Conservation (phyloP, 75 land plant genomes). For the Pinus taeda region DNA sequence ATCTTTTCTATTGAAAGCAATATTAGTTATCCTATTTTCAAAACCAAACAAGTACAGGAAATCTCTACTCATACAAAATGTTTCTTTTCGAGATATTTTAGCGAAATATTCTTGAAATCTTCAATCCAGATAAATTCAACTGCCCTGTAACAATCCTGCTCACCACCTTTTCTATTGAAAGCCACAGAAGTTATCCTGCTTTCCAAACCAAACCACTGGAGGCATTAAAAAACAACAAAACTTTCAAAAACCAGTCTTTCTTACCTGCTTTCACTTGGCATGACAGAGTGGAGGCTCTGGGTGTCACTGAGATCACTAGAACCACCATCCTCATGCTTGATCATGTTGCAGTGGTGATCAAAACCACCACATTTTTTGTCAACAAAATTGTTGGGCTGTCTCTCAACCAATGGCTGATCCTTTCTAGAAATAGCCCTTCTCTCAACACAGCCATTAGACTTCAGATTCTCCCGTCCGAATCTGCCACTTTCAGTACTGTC, state of each 20-base stretch:
- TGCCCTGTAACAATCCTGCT: too few species aligned
- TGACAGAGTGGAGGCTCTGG: not conserved
- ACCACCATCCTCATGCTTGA: not conserved
- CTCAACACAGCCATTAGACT: not conserved
- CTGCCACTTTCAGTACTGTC: not conserved
- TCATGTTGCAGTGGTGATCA: not conserved
- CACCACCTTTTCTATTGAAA: too few species aligned
- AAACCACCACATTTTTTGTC: not conserved
- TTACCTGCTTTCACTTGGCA: not conserved
- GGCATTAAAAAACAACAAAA: too few species aligned
- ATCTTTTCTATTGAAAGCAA: too few species aligned
- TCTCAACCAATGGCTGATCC: constrained; percentile 2
- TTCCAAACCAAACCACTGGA: too few species aligned
- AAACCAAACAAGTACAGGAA: too few species aligned
- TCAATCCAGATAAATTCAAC: too few species aligned
- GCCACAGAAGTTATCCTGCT: too few species aligned
- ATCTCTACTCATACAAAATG: too few species aligned
- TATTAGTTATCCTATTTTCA: too few species aligned
- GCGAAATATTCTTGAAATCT: too few species aligned
- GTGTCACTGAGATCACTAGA: not conserved
- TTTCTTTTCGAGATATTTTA: too few species aligned
- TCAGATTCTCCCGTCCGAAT: not conserved
- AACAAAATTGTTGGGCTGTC: constrained; percentile 1
- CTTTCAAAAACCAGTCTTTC: not conserved
- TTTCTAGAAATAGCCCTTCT: not conserved